Evolutionary conservation across 306 rosid species (phyloP), one percentile per base, ranked within the genome.

Genomic region (Medicago lupulina): DNA sequence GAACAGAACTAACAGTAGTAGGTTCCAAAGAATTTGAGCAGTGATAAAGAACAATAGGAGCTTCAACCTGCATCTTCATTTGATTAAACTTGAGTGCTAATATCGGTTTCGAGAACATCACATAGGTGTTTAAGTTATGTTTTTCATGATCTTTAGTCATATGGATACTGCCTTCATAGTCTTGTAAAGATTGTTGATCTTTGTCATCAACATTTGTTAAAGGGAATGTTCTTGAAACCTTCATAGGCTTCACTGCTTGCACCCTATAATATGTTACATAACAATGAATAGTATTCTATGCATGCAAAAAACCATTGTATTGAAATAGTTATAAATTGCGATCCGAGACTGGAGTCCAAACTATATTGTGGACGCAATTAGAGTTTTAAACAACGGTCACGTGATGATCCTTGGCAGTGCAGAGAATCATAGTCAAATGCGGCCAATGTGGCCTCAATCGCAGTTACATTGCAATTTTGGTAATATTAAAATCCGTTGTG

Each of bases 1-100:
- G 70, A 34, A 76, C 57, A 65, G 82, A 66, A 49, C 46, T 73
- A 5, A 67, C 69, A 63, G 77, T 44, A 55, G 82, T 36, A 64
- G 54, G 49, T 73, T 63, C 61, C 9, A 77, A 43, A 39, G 75
- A 67, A 41, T 65, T 81, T 31, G 86, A 82, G 81, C 67, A 40
- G 6, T 66, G 78, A 25, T 85, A 83, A 78, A 95, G 76, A 21
- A 88, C 82, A 63, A 67, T 4, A 2, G 97, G 98, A 79, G 96
- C 96, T 77, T 95, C 93, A 43, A 92, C 97, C 80, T 87, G 84
- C 97, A 95, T 90, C 76, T 86, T 88, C 96, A 92, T 92, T 79
- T 87, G 71, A 79, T 81, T 92, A 75, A 95, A 90, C 83, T 87
- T 84, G 12, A 95, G 84, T 57, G 97, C 98, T 71, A 95, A 63